Conservation (phyloP, 768 basidiomycete genomes). For the Kwoniella mangroviensis region DNA sequence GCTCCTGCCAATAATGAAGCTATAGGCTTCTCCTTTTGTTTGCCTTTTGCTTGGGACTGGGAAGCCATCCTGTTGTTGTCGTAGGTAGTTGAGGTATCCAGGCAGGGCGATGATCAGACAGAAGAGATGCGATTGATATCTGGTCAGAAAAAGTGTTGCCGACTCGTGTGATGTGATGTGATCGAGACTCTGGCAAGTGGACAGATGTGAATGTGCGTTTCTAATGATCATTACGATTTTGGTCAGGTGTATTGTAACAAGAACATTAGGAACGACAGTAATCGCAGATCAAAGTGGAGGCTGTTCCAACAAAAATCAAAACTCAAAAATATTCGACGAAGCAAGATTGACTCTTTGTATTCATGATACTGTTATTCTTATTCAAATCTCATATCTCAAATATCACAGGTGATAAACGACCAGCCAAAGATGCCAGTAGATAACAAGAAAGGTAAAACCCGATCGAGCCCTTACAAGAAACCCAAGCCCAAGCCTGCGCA, state of each 20-base stretch:
- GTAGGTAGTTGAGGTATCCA: too few relatives aligned
- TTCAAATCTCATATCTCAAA: not conserved
- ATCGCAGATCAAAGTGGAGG: slow-evolving; percentile 13
- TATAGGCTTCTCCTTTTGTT: slow-evolving; percentile 70
- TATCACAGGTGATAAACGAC: not conserved
- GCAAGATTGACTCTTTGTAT: too few relatives aligned
- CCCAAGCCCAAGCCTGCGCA: slow-evolving; percentile 2
- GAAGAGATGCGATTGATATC: not conserved
- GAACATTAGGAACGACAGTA: too few relatives aligned
- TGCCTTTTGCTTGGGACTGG: slow-evolving; percentile 37
- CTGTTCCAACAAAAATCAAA: slow-evolving; percentile 9
- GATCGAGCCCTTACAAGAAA: slow-evolving; percentile 18
- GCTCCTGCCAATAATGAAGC: slow-evolving; percentile 89
- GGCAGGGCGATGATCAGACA: not conserved
- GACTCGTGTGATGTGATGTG: slow-evolving; percentile 8
- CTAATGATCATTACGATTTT: not conserved
- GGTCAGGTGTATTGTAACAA: too few relatives aligned
- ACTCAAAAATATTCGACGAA: not conserved
- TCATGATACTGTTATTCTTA: not conserved
- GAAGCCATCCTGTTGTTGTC: slow-evolving; percentile 6
- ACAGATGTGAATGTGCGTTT: not conserved
- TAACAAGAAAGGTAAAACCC: slow-evolving; percentile 8
- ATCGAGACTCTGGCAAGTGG: not conserved
- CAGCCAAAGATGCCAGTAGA: slow-evolving; percentile 14
- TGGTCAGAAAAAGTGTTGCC: not conserved